A percentile compares a stretch with the other conserved stretches of the same genome.
Evolutionary conservation across 1,284 basidiomycete genomes (phyloP).

Genomic region (Rhodotorula sp.): DNA sequence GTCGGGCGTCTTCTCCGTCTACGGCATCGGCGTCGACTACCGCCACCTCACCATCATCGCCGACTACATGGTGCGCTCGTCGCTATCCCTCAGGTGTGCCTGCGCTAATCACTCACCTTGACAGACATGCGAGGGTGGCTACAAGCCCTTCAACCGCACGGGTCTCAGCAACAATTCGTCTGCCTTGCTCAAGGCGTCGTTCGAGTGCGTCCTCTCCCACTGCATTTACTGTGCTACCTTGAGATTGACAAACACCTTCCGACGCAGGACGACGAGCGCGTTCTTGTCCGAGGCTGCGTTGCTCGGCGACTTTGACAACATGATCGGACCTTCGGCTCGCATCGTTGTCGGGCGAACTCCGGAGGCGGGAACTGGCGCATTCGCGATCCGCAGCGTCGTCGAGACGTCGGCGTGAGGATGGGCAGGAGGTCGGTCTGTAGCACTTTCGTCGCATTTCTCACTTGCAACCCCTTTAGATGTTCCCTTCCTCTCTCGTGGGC

Average conservation of each 20-base stretch:
- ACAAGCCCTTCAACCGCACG: slow-evolving; percentile 95
- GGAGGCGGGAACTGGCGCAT: slow-evolving; percentile 81
- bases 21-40: slow-evolving; percentile 93
- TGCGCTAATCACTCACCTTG: neutral
- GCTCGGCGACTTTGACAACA: slow-evolving; percentile 90
- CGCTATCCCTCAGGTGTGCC: slow-evolving; percentile 13
- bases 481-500: too few relatives aligned
- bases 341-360: slow-evolving; percentile 79
- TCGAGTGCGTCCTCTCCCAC: slow-evolving; percentile 60
- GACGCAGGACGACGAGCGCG: slow-evolving; percentile 73
- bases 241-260: neutral
- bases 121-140: slow-evolving; percentile 94
- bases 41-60: slow-evolving; percentile 96
- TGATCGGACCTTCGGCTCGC: slow-evolving; percentile 83
- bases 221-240: too few relatives aligned
- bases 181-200: slow-evolving; percentile 93
- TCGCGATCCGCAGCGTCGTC: slow-evolving; percentile 58
- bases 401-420: slow-evolving; percentile 20
- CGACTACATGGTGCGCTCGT: slow-evolving; percentile 86
- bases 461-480: neutral
- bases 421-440: neutral
- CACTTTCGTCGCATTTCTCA: neutral
- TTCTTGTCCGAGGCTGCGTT: slow-evolving; percentile 94
- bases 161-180: slow-evolving; percentile 90
- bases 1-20: slow-evolving; percentile 89